Conservation (phyloP, 2,329 filamentous ascomycete species). For the Phaeosphaeriaceae sp. region DNA sequence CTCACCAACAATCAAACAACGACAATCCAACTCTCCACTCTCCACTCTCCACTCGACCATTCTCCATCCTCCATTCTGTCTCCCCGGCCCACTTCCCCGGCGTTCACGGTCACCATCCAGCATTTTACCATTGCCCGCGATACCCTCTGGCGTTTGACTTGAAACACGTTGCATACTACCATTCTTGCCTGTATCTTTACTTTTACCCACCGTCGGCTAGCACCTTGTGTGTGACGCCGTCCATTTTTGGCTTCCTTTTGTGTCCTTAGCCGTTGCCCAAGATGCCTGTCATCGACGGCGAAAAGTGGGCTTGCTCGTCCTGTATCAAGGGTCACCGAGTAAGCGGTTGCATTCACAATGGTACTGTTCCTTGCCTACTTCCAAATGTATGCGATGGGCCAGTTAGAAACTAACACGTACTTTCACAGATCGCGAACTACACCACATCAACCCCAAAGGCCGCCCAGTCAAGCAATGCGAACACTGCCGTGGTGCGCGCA, state of each 20-base stretch:
- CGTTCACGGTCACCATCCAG: slow-evolving; percentile 46
- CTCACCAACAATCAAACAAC: too few species aligned
- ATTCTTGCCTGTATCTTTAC: slow-evolving; percentile 30
- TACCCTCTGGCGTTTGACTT: slow-evolving; percentile 43
- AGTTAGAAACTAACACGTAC: slow-evolving; percentile 22
- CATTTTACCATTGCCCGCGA: slow-evolving; percentile 41
- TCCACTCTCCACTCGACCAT: slow-evolving; percentile 13
- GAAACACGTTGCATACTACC: slow-evolving; percentile 20
- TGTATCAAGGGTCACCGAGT: slow-evolving; percentile 98
- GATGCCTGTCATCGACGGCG: slow-evolving; percentile 69
- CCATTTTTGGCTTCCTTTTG: slow-evolving; percentile 19
- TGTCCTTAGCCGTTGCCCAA: slow-evolving; percentile 23
- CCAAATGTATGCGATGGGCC: slow-evolving; percentile 29
- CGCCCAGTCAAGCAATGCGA: slow-evolving; percentile 97
- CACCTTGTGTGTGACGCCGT: slow-evolving; percentile 22
- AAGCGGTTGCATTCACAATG: slow-evolving; percentile 95
- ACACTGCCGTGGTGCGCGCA: slow-evolving; percentile 94
- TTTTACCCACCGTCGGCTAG: slow-evolving; percentile 4
- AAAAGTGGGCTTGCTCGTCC: slow-evolving; percentile 97
- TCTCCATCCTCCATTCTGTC: slow-evolving; percentile 37
- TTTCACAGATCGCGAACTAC: slow-evolving; percentile 79
- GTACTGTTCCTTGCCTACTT: too few species aligned
- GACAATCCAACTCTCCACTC: too few species aligned
- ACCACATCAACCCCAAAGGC: slow-evolving; percentile 97
- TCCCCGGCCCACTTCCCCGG: slow-evolving; percentile 41